These are phyloP conservation scores for Ustilago esculenta DNA, from an alignment of 1,284 basidiomycete genomes.

Conservation along the genomic window DNA sequence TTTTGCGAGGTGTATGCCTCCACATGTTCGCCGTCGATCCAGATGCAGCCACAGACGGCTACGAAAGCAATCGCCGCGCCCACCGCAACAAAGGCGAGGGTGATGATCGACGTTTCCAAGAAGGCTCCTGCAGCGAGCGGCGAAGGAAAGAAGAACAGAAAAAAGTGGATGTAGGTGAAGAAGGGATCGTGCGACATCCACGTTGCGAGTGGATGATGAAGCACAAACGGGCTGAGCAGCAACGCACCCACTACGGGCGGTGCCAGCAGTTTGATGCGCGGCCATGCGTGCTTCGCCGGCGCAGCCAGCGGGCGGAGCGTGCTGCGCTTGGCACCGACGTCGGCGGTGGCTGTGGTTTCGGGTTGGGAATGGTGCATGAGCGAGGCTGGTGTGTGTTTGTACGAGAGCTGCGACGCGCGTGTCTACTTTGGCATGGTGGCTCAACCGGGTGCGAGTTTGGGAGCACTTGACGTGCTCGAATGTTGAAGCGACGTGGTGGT, in stretches of 20 bases:
- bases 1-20: slow-evolving; percentile 25
- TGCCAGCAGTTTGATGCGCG: slow-evolving; percentile 13
- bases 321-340: not conserved
- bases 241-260: slow-evolving; percentile 31
- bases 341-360: not conserved
- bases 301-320: not conserved
- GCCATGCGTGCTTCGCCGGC: slow-evolving; percentile 8
- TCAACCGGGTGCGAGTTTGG: too few relatives aligned
- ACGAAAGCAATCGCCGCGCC: slow-evolving; percentile 45
- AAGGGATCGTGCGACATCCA: slow-evolving; percentile 43
- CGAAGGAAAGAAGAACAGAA: slow-evolving; percentile 59
- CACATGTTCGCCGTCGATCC: slow-evolving; percentile 38
- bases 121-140: slow-evolving; percentile 50
- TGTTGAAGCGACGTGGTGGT: not conserved
- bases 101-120: slow-evolving; percentile 48
- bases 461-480: too few relatives aligned
- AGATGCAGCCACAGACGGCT: slow-evolving; percentile 43
- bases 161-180: slow-evolving; percentile 39
- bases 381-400: not conserved
- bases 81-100: slow-evolving; percentile 35
- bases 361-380: not conserved
- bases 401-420: not conserved
- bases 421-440: slow-evolving; percentile 2
- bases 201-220: slow-evolving; percentile 17
- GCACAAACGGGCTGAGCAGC: slow-evolving; percentile 42